phyloP scores from a whole-genome alignment of 441 rosid genomes.

The Corymbia calophylla region DNA sequence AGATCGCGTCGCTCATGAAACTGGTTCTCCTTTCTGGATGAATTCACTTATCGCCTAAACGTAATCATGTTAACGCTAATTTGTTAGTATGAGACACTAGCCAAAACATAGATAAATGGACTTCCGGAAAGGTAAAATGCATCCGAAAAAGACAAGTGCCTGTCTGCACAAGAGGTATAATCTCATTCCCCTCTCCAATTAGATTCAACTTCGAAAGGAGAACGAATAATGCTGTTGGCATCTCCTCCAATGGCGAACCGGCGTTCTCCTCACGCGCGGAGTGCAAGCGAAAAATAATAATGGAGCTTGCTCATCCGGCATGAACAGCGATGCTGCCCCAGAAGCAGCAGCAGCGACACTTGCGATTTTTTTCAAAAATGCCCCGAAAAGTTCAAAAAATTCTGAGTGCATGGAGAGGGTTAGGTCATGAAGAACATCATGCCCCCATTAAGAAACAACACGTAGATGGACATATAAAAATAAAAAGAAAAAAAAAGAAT shows the following conservation, averaged over 20 bases:
- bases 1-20: background rate
- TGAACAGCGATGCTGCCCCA: background rate
- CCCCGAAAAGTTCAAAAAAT: background rate
- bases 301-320: background rate
- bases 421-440: constrained; percentile 34
- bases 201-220: background rate
- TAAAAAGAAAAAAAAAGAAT: background rate
- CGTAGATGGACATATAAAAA: background rate
- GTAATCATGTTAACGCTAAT: background rate
- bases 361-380: background rate
- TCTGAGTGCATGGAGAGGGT: background rate
- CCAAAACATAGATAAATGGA: background rate
- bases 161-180: background rate
- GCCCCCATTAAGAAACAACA: constrained; percentile 5
- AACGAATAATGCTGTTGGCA: background rate
- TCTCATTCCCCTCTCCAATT: background rate
- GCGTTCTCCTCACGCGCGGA: background rate
- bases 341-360: background rate
- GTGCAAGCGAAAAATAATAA: background rate
- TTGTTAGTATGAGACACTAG: background rate
- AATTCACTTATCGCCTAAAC: background rate
- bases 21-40: background rate
- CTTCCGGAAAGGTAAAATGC: background rate
- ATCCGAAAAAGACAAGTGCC: background rate
- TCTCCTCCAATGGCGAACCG: background rate